Percentiles rank a stretch among this genome's conserved stretches.
Conservation (phyloP, 805 yeast genomes). For the Ogataea degrootiae region DNA sequence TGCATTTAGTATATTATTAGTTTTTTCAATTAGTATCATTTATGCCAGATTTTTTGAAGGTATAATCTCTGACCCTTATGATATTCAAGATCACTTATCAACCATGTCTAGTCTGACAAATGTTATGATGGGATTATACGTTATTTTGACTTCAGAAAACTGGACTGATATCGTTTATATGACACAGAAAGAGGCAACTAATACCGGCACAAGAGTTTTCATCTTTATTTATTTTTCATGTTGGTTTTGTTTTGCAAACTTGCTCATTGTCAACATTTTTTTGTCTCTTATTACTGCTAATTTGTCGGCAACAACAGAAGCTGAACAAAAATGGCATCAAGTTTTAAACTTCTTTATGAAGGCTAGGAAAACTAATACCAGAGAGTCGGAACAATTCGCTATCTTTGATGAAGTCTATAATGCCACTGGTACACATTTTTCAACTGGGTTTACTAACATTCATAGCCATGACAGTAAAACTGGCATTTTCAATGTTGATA, state of each 20-base stretch:
- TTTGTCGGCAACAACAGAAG: slow-evolving; percentile 34
- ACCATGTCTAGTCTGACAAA: slow-evolving; percentile 62
- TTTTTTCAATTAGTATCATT: slow-evolving; percentile 56
- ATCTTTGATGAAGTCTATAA: slow-evolving; percentile 3
- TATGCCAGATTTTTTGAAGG: slow-evolving; percentile 69
- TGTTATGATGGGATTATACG: slow-evolving; percentile 63
- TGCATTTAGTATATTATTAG: slow-evolving; percentile 59
- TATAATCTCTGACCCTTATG: slow-evolving; percentile 42
- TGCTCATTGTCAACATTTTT: slow-evolving; percentile 72
- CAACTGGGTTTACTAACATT: no score
- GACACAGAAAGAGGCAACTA: slow-evolving; percentile 45
- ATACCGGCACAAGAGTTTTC: slow-evolving; percentile 44
- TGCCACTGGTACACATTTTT: neutral
- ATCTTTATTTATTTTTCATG: slow-evolving; percentile 56
- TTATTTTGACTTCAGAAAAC: slow-evolving; percentile 80
- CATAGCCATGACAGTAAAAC: neutral
- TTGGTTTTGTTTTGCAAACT: slow-evolving; percentile 76
- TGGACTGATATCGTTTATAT: slow-evolving; percentile 73
- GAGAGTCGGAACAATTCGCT: neutral
- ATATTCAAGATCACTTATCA: slow-evolving; percentile 39
- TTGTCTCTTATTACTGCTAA: slow-evolving; percentile 81
- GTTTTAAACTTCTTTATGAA: slow-evolving; percentile 13
- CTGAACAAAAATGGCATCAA: slow-evolving; percentile 10
- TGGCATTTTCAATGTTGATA: neutral
- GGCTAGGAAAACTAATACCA: neutral